Conservation (phyloP, 2,329 filamentous ascomycete species). For the Cladorrhinum sp. region DNA sequence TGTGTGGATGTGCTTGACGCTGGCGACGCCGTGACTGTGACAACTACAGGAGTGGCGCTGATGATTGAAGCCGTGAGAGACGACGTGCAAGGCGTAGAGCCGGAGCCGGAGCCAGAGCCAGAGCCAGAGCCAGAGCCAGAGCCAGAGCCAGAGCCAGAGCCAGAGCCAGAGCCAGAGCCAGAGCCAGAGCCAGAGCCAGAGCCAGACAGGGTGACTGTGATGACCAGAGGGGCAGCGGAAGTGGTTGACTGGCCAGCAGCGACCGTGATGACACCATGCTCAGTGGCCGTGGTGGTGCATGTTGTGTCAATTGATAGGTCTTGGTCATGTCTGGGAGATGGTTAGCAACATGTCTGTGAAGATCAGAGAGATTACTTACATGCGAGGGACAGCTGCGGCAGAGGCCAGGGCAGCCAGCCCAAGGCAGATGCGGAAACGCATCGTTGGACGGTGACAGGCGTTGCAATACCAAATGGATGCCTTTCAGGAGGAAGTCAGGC, state of each 20-base stretch:
- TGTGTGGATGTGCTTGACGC: not conserved
- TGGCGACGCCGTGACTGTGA: not conserved
- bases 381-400: not conserved
- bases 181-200: not conserved
- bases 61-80: not conserved
- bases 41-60: not conserved
- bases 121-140: not conserved
- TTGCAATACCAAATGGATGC: too few species aligned
- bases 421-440: not conserved
- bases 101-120: not conserved
- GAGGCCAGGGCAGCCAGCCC: not conserved
- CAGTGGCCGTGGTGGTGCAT: not conserved
- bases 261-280: not conserved
- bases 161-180: not conserved
- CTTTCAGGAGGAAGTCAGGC: not conserved
- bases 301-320: not conserved
- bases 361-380: not conserved
- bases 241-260: not conserved
- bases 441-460: not conserved
- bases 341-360: not conserved
- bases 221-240: not conserved
- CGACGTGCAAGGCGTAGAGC: not conserved
- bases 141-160: not conserved
- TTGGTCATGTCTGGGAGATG: not conserved
- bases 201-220: not conserved